Percentiles rank a stretch among this genome's conserved stretches.
phyloP scores from a whole-genome alignment of 306 rosid genomes.

The Medicago arabica region DNA sequence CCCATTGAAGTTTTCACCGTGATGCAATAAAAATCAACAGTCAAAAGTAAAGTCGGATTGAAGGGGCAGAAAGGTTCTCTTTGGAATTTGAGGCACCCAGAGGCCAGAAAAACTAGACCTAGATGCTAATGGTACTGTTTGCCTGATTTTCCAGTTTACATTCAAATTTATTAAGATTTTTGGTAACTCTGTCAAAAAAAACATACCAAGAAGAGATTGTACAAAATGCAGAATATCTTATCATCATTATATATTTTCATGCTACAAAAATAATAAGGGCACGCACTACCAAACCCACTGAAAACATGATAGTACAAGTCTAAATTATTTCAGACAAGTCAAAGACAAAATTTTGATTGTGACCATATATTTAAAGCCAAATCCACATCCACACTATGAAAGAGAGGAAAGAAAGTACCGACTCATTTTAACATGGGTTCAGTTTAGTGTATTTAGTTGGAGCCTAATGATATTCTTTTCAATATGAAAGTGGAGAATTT shows the following conservation, averaged over 20 bases:
- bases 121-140: slow-evolving; percentile 32
- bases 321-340: slow-evolving; percentile 26
- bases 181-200: slow-evolving; percentile 42
- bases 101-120: slow-evolving; percentile 29
- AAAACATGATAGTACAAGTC: slow-evolving; percentile 32
- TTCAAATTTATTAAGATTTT: slow-evolving; percentile 39
- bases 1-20: slow-evolving; percentile 20
- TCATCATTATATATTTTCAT: background rate
- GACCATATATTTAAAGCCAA: too few relatives aligned
- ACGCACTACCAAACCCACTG: slow-evolving; percentile 38
- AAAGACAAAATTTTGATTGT: slow-evolving; percentile 1
- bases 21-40: slow-evolving; percentile 30
- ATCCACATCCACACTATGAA: too few relatives aligned
- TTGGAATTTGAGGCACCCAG: slow-evolving; percentile 58
- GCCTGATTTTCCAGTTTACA: slow-evolving; percentile 35
- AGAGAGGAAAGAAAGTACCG: too few relatives aligned
- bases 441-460: too few relatives aligned
- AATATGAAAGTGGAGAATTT: too few relatives aligned
- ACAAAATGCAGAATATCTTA: slow-evolving; percentile 8
- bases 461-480: too few relatives aligned
- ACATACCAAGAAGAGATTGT: background rate
- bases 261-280: slow-evolving; percentile 27
- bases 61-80: slow-evolving; percentile 44
- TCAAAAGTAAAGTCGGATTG: slow-evolving; percentile 20
- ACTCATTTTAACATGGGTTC: too few relatives aligned